Conservation (phyloP, 306 rosid species). For the Pachyrhizus erosus region DNA sequence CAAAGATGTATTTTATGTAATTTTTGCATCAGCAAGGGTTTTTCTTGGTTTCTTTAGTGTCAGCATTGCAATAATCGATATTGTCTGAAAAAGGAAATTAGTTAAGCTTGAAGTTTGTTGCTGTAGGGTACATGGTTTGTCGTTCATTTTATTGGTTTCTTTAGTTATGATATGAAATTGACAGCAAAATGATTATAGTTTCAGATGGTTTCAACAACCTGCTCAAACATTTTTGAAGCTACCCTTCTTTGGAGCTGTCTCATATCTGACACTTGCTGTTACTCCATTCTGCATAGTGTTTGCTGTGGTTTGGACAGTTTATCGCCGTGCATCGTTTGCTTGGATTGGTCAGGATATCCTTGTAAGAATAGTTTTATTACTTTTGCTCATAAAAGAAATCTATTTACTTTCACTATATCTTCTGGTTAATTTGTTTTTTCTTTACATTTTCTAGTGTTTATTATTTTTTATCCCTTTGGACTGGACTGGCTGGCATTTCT, state of each 20-base stretch:
- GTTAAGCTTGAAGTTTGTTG: slow-evolving; percentile 20
- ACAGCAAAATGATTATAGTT: slow-evolving; percentile 65
- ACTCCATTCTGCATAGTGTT: slow-evolving; percentile 90
- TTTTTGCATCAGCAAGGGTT: neutral
- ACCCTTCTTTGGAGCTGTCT: slow-evolving; percentile 89
- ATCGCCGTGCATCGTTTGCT: slow-evolving; percentile 65
- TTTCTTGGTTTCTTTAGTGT: slow-evolving; percentile 5
- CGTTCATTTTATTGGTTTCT: slow-evolving; percentile 20
- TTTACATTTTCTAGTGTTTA: neutral
- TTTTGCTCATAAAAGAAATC: neutral
- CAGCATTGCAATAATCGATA: slow-evolving; percentile 11
- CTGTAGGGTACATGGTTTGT: neutral
- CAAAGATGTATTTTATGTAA: slow-evolving; percentile 10
- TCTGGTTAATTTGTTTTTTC: slow-evolving; percentile 11
- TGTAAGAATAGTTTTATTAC: slow-evolving; percentile 60
- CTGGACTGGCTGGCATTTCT: slow-evolving; percentile 13
- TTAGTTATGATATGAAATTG: slow-evolving; percentile 48
- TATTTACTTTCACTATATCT: slow-evolving; percentile 30
- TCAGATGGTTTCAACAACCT: slow-evolving; percentile 88
- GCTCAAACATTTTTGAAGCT: slow-evolving; percentile 79
- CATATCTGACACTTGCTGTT: slow-evolving; percentile 86
- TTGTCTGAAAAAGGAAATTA: slow-evolving; percentile 15
- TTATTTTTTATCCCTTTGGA: neutral
- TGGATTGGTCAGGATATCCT: slow-evolving; percentile 99
- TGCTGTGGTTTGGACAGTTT: slow-evolving; percentile 88